Conservation (phyloP, 257 asterid genomes). For the Ilex aquifolium region DNA sequence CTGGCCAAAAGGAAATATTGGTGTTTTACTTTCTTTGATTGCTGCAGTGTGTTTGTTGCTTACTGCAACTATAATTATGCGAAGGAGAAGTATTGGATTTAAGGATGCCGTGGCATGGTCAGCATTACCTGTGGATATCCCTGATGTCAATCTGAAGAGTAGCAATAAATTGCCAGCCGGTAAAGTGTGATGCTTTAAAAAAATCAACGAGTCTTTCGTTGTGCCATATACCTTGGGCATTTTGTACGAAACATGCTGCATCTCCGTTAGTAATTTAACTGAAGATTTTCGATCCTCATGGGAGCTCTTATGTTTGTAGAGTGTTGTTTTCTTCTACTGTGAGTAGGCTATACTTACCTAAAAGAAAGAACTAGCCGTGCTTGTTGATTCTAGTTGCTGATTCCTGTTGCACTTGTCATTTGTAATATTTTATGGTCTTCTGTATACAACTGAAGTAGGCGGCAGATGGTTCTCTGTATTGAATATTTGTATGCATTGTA, state of each 20-base stretch:
- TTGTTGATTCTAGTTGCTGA: neutral
- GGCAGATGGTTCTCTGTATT: too few relatives aligned
- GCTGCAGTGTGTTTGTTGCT: slow-evolving; percentile 56
- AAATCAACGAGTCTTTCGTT: neutral
- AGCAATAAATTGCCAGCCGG: slow-evolving; percentile 28
- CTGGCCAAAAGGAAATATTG: slow-evolving; percentile 45
- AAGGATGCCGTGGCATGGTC: slow-evolving; percentile 47
- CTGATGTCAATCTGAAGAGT: slow-evolving; percentile 45
- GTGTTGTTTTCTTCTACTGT: slow-evolving; percentile 12
- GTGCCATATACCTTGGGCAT: neutral
- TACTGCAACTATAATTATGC: slow-evolving; percentile 43
- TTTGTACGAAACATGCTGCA: too few relatives aligned
- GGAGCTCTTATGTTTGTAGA: slow-evolving; percentile 11
- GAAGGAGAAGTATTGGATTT: slow-evolving; percentile 35
- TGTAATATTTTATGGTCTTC: too few relatives aligned
- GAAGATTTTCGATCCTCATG: slow-evolving; percentile 3
- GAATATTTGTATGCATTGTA: too few relatives aligned
- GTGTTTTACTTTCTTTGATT: slow-evolving; percentile 35
- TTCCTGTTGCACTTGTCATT: too few relatives aligned
- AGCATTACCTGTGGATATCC: slow-evolving; percentile 60
- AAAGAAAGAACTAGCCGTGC: slow-evolving; percentile 10
- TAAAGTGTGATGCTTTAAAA: slow-evolving; percentile 31
- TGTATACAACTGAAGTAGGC: too few relatives aligned
- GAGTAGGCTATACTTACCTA: slow-evolving; percentile 7
- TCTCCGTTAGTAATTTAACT: too few relatives aligned